Base-by-base conservation (phyloP, 176 grass and related monocot species). In the Urochloa ruziziensis region DNA sequence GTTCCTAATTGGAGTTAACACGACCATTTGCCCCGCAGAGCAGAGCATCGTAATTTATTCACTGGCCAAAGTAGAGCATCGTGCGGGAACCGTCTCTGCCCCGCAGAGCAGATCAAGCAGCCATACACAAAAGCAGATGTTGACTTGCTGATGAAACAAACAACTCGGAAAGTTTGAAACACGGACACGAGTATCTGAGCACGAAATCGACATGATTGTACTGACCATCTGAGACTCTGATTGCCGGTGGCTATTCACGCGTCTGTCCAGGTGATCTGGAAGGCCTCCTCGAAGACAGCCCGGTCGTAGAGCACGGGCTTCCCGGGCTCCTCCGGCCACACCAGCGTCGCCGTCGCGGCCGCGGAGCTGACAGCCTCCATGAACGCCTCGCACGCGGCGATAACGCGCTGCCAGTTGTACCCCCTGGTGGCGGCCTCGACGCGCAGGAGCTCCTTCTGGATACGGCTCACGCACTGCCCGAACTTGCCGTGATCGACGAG, bases 231-330 rank as follows among this genome's bases (percentile, higher is more conserved):
- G 42, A 11, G 42, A 43, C 2, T 47, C 18, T 24, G 24, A 15
- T 43, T 23, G 63, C 3, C 63, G 6, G 10, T 40, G 40, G 42
- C 27, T n/a, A n/a, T n/a, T 49, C 47, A 23, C 7, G 7, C 74
- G 32, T 80, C 63, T 10, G 62, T 68, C 78, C 62, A 68, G 48
- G 30, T 62, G 21, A 66, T 30, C 58, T 15, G 18, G 47, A 85
- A 85, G 19, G 7, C 44, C 40, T 77, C 49, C 69, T 74, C 51
- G 82, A 74, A 75, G 65, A 75, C 56, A 77, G 51, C 6, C 56
- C 46, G 73, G 29, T 75, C 72, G 37, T 53, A 85, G 51, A 75
- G 13, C 82, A 77, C 59, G 7, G 57, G 69, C 14, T 47, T 52
- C 32, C n/a, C 2, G 57, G 48, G 58, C 14, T 49, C 39, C 75